phyloP scores from a whole-genome alignment of 1,284 basidiomycete genomes.

The Cryptococcus sp. region DNA sequence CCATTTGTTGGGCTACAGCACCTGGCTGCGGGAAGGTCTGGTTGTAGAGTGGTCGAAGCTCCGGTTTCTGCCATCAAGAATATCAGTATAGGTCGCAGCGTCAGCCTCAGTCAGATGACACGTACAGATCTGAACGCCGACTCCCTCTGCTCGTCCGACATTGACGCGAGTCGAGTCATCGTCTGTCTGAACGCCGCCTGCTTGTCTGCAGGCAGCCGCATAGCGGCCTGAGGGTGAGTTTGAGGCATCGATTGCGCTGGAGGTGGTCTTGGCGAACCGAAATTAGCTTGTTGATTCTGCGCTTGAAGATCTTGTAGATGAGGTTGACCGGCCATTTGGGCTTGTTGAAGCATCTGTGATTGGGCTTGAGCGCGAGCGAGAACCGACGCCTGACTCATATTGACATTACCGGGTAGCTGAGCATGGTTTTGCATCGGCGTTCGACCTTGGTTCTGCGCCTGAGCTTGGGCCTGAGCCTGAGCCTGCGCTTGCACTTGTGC shows the following conservation, averaged over 20 bases:
- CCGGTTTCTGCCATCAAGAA: constrained; percentile 26
- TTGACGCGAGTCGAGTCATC: constrained; percentile 27
- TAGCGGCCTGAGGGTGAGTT: constrained; percentile 9
- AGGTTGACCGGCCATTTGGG: constrained; percentile 25
- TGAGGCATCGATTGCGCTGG: constrained; percentile 14
- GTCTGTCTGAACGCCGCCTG: constrained; percentile 27
- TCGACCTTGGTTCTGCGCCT: constrained; percentile 1
- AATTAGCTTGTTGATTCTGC: constrained; percentile 28
- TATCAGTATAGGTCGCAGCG: neutral
- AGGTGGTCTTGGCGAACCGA: constrained; percentile 34
- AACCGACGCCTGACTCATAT: constrained; percentile 10
- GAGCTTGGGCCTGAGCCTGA: constrained; percentile 13
- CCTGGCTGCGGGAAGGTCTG: constrained; percentile 3
- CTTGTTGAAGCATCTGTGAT: constrained; percentile 22
- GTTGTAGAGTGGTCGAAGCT: constrained; percentile 34
- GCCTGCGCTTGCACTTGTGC: constrained; percentile 10
- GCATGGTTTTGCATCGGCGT: constrained; percentile 12
- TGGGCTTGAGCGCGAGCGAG: constrained; percentile 14
- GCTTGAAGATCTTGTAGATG: constrained; percentile 18
- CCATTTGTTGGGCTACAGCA: constrained; percentile 4
- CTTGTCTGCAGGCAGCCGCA: constrained; percentile 15
- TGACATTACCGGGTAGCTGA: neutral
- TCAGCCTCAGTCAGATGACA: neutral
- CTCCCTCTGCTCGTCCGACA: constrained; percentile 40
- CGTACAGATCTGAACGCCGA: constrained; percentile 36